Evolutionary conservation across 1,284 basidiomycete species (phyloP), one percentile per base, ranked within the genome.

Genomic region (Abortiporus biennis): DNA sequence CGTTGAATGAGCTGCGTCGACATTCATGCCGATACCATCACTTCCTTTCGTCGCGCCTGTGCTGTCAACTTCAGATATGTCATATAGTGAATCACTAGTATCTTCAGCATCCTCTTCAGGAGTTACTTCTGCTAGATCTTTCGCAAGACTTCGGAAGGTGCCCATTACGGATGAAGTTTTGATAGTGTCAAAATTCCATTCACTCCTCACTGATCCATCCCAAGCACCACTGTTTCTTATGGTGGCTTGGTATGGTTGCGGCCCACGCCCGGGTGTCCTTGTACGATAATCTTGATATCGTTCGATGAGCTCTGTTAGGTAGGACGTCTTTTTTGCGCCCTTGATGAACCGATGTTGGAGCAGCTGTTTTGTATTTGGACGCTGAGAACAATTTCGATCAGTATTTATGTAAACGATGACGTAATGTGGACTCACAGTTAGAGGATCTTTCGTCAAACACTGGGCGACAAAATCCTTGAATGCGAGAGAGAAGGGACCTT

Each of bases 131-230:
- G 68, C 63, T 8, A 85, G 62, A 52, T 85, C 84, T 51, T 72
- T 77, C 4, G 78, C 71, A 69, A 80, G 79, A 47, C 72, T 81
- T 44, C 74, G 75, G 58, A 80, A 77, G 2, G 83, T 81, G 37
- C 84, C 85, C 78, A 87, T 80, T 13, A 77, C 78, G 20, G 80
- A 76, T 9, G 79, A 72, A 24, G 82, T 77, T 49, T 77, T 82
- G 52, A 95, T 71, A 1, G 92, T 97, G 52, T 96, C 92, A 62
- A 97, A 99, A 61, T 91, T 91, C 94, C 93, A 97, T 49, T 93
- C 91, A 56, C 86, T 92, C 55, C 79, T 78, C 59, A 94, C 73
- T 2, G 89, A 90, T 25, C 72, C 74, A 46, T 86, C 85, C 83
- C 83, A 86, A 31, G 72, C 69, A 40, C 68, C 61, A 38, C 68